phyloP scores from a whole-genome alignment of 2,329 filamentous ascomycete species.

The Phyllachora maydis region DNA sequence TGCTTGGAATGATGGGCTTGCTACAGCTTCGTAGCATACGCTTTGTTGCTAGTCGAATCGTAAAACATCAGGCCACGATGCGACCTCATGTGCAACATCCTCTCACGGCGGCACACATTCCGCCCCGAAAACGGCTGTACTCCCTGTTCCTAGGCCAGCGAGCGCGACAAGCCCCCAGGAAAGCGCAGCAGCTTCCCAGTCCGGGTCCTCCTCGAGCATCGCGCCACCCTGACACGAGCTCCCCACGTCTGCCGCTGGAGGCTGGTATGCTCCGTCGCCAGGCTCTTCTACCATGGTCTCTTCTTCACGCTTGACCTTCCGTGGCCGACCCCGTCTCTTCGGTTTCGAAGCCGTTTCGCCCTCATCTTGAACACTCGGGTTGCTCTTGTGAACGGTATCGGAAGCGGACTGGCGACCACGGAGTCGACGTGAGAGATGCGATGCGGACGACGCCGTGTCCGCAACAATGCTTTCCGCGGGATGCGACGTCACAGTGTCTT shows the following conservation, averaged over 20 bases:
- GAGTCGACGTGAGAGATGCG: conserved; percentile 7
- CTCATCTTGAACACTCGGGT: conserved; percentile 1
- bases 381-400: too few species aligned
- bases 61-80: too few species aligned
- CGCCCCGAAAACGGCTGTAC: conserved; percentile 22
- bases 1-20: too few species aligned
- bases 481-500: conserved; percentile 1
- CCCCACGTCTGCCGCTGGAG: conserved; percentile 12
- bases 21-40: too few species aligned
- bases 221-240: conserved; percentile 17
- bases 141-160: conserved; percentile 21
- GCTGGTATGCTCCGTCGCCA: conserved; percentile 15
- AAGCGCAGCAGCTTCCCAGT: conserved; percentile 24
- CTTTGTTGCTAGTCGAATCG: too few species aligned
- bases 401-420: conserved; percentile 4
- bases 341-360: conserved; percentile 2
- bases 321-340: conserved; percentile 7
- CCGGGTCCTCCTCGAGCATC: conserved; percentile 15
- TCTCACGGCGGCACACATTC: conserved; percentile 20
- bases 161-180: conserved; percentile 22
- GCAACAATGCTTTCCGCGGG: too few species aligned
- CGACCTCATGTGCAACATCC: too few species aligned
- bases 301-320: conserved; percentile 8
- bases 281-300: conserved; percentile 5
- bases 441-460: conserved; percentile 1